These are phyloP conservation scores for Blepharisma undulans DNA, from an alignment of 169 alveolate species.

Conservation along the genomic window DNA sequence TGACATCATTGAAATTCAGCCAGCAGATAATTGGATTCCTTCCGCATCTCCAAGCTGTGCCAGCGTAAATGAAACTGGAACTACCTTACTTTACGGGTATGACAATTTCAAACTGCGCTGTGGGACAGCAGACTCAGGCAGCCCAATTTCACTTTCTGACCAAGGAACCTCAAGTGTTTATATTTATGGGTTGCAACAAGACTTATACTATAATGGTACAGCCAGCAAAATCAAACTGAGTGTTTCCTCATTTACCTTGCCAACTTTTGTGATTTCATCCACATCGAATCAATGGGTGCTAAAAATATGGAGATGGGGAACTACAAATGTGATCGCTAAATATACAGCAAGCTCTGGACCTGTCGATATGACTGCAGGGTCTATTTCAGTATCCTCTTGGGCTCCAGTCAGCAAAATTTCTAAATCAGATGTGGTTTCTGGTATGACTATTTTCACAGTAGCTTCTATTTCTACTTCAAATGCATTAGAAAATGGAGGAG, in stretches of 20 bases:
- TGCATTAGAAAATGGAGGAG: neutral
- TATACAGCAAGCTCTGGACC: conserved; percentile 8
- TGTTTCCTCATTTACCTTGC: too few species aligned
- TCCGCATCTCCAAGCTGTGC: too few species aligned
- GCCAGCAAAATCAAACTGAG: too few species aligned
- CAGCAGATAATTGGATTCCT: neutral
- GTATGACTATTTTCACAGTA: neutral
- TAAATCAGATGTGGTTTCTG: too few species aligned
- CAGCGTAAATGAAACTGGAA: too few species aligned
- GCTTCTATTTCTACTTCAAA: neutral
- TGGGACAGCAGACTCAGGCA: too few species aligned
- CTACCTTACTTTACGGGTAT: too few species aligned
- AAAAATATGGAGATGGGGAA: conserved; percentile 2
- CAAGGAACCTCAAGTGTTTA: too few species aligned
- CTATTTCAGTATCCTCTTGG: neutral
- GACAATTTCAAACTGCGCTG: too few species aligned
- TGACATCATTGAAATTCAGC: neutral
- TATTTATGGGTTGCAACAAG: too few species aligned
- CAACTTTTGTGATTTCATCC: neutral
- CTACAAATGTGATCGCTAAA: neutral
- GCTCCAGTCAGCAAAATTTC: neutral
- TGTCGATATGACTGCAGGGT: neutral
- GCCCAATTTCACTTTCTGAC: too few species aligned
- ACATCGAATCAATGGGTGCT: neutral
- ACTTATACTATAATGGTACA: too few species aligned